Percentiles rank a stretch among this genome's conserved stretches.
Evolutionary conservation across 140 eudicot species (phyloP).

Genomic region (Bidens hawaiensis): DNA sequence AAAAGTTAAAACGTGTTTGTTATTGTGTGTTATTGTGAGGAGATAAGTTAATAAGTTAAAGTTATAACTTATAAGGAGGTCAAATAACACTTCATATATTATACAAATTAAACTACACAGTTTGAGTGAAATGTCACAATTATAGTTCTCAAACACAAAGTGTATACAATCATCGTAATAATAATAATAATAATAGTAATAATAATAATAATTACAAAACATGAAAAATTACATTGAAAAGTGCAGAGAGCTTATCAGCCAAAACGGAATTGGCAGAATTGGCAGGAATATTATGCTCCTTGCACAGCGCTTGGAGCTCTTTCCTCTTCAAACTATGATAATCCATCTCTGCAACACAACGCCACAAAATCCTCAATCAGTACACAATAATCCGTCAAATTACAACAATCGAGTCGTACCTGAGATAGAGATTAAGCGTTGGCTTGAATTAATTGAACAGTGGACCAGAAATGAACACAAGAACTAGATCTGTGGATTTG

Average conservation of each 20-base stretch:
- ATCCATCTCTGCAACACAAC: slow-evolving; percentile 57
- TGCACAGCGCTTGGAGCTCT: slow-evolving; percentile 65
- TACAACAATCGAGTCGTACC: slow-evolving; percentile 14
- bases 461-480: background rate
- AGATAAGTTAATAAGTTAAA: too few species aligned
- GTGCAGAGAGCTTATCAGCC: slow-evolving; percentile 54
- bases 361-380: background rate
- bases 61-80: too few species aligned
- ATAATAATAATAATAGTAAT: too few species aligned
- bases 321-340: slow-evolving; percentile 55
- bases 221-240: slow-evolving; percentile 34
- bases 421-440: slow-evolving; percentile 32
- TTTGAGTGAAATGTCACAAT: background rate
- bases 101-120: too few species aligned
- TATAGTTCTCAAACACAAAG: too few species aligned
- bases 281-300: slow-evolving; percentile 58
- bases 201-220: background rate
- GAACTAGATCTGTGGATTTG: slow-evolving; percentile 21
- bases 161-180: too few species aligned
- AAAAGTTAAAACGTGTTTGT: too few species aligned
- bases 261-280: slow-evolving; percentile 55
- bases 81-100: too few species aligned
- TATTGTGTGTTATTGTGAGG: too few species aligned
- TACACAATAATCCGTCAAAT: background rate
- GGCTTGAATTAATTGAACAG: background rate